These are phyloP conservation scores for Paramecium caudatum DNA, from an alignment of 73 alveolate genomes.

Conservation along the genomic window DNA sequence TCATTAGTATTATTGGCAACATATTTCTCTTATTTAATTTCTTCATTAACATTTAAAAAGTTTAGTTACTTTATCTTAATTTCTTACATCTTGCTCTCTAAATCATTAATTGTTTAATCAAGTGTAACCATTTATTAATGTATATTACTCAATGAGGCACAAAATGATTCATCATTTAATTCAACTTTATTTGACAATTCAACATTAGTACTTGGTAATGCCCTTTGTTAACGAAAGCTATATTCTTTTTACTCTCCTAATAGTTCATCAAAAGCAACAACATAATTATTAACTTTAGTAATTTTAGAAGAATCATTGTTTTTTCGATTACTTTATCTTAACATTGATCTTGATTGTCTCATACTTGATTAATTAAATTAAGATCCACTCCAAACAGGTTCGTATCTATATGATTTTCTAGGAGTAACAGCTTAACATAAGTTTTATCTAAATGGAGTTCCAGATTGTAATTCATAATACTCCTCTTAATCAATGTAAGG, in stretches of 20 bases:
- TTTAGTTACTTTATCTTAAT: not conserved
- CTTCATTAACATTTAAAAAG: not conserved
- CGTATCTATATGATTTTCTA: not conserved
- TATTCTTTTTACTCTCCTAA: not conserved
- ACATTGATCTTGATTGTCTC: not conserved
- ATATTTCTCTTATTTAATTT: not conserved
- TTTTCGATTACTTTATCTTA: not conserved
- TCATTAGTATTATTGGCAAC: not conserved
- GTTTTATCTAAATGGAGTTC: not conserved
- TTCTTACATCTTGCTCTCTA: not conserved
- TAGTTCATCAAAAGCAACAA: constrained; percentile 18
- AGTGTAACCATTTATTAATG: not conserved
- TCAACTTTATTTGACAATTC: not conserved
- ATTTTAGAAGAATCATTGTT: not conserved
- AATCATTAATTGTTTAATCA: not conserved
- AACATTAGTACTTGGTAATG: not conserved
- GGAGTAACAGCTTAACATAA: not conserved
- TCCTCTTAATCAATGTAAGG: not conserved
- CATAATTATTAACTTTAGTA: not conserved
- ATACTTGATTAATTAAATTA: not conserved
- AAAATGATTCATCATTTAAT: not conserved
- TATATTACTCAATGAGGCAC: not conserved
- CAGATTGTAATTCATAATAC: not conserved
- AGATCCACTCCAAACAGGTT: not conserved
- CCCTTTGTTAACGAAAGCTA: not conserved